Base-by-base conservation (phyloP, 768 basidiomycete species). In the Russula emetica region DNA sequence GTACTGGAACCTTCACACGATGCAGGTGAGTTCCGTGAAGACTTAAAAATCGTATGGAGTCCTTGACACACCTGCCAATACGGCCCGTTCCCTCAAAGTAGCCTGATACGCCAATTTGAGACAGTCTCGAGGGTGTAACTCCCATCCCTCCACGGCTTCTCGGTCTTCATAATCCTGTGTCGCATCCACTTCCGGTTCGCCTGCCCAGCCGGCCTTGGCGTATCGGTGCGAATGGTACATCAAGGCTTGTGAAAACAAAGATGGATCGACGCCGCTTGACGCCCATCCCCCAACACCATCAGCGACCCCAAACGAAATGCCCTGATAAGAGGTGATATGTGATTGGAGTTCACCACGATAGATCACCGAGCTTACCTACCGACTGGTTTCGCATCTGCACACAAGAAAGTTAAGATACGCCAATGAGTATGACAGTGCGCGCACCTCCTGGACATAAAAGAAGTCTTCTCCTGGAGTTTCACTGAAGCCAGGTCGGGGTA, bases 231-330 rank as follows among this genome's bases (percentile, higher is more conserved):
- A 85, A 74, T 90, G 86, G 74, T 87, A 94, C 90, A 95, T 94
- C 56, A 98, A 77, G 0, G 91, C 84, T 75, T 97, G 94, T 1
- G 93, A 87, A 77, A 95, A 98, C 51, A 95, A 77, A 0, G 92
- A 87, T 1, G 92, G 92, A 74, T 97, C 93, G 58, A 92, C 83
- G 18, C 92, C 89, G 30, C 83, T 82, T 42, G 87, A 83, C 54
- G 84, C 82, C 95, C 95, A 98, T 22, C 94, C 94, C 2, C 94
- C 94, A 5, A 97, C 94, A 22, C 94, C 94, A 69, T 98, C 94
- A 44, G 94, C 91, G 5, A 97, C 83, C 42, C 92, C 93, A 58
- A 97, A 79, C 2, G 88, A 83, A 32, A 91, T 72, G 26, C 90
- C 89, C 89, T 92, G 34, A n/a, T 26, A 24, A 16, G 34, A 49